phyloP scores from a whole-genome alignment of 176 grass and related monocot genomes.

The Coix lacrymajobi region DNA sequence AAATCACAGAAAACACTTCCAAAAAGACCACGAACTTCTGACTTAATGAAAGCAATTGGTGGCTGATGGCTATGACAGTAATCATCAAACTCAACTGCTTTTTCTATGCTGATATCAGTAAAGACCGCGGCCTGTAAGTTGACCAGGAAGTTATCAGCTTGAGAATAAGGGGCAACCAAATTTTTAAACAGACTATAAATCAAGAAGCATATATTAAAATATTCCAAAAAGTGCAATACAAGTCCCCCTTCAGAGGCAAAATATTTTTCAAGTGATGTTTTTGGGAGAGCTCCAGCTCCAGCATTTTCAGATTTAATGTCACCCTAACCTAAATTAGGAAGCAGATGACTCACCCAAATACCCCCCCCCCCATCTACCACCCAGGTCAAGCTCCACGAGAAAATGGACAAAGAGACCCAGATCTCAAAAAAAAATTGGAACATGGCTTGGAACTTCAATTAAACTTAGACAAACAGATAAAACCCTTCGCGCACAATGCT shows the following conservation, averaged over 20 bases:
- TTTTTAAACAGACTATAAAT: background rate
- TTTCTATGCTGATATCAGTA: slow-evolving; percentile 82
- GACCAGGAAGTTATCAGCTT: background rate
- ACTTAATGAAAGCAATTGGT: slow-evolving; percentile 89
- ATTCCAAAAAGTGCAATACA: background rate
- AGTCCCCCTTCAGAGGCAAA: background rate
- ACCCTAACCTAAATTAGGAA: background rate
- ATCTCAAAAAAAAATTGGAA: background rate
- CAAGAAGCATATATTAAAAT: background rate
- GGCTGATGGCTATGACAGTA: slow-evolving; percentile 83
- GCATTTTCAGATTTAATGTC: background rate
- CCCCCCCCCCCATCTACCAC: background rate
- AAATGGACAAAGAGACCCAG: background rate
- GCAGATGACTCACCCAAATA: background rate
- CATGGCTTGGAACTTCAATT: background rate
- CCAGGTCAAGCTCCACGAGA: background rate
- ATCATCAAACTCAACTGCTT: slow-evolving; percentile 69
- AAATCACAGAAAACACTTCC: slow-evolving; percentile 88
- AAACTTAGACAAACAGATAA: background rate
- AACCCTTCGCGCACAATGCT: background rate
- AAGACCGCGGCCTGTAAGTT: slow-evolving; percentile 67
- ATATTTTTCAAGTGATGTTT: background rate
- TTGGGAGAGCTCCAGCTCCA: background rate
- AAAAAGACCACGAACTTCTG: slow-evolving; percentile 81
- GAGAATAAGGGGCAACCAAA: background rate